Evolutionary conservation across 2,329 filamentous ascomycete genomes (phyloP).

Genomic region (Aspergillus ibericus): DNA sequence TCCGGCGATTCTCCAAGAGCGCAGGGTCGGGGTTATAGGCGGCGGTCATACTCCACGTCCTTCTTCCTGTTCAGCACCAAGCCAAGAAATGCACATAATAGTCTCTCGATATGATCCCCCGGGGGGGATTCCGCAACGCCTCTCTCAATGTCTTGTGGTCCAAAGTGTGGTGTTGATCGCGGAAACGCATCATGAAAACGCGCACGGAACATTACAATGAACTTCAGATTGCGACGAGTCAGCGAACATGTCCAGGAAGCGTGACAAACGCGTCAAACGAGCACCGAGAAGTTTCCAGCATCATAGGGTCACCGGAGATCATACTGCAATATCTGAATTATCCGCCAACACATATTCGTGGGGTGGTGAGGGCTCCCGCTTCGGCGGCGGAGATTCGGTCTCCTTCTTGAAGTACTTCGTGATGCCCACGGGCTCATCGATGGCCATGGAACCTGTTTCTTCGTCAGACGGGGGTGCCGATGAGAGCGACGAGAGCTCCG

Average conservation of each 20-base stretch:
- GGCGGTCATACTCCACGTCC: conserved; percentile 82
- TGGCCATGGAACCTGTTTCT: conserved; percentile 46
- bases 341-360: conserved; percentile 89
- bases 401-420: conserved; percentile 51
- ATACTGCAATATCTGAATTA: conserved; percentile 86
- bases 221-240: conserved; percentile 56
- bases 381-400: conserved; percentile 63
- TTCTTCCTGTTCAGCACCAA: conserved; percentile 96
- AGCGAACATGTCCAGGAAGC: conserved; percentile 34
- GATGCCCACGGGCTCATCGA: conserved; percentile 45
- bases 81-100: conserved; percentile 85
- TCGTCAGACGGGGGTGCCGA: conserved; percentile 62
- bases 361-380: conserved; percentile 81
- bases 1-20: neutral
- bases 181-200: conserved; percentile 89
- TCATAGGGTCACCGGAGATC: conserved; percentile 48
- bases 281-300: conserved; percentile 30
- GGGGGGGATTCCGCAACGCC: conserved; percentile 77
- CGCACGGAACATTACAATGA: conserved; percentile 96
- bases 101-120: conserved; percentile 79
- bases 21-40: conserved; percentile 19
- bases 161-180: conserved; percentile 82
- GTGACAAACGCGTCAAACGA: conserved; percentile 31
- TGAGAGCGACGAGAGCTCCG: conserved; percentile 59
- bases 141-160: conserved; percentile 90